Evolutionary conservation across 192 early-diverging fungal species (phyloP), one percentile per base, ranked within the genome.

Genomic region (Gryganskiella cystojenkinii): DNA sequence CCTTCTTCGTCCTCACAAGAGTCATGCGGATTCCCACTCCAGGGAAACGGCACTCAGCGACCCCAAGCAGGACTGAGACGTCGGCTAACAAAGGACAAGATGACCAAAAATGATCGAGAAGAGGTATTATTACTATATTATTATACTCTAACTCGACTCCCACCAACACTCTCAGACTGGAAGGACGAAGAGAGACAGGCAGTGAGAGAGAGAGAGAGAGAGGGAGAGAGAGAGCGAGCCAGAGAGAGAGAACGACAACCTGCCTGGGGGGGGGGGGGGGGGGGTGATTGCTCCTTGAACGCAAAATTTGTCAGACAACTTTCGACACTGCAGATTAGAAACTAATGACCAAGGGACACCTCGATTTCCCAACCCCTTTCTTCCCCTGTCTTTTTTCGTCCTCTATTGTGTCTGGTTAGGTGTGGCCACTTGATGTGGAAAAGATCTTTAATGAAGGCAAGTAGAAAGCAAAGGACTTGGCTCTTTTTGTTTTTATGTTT

Each of bases 401-500:
- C 22, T 50, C 37, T 75, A 56, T 71, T 83, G 64, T 40, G 82
- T 85, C 20, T 40, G 5, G 7, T 40, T 40, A 40, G 37, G 37
- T 40, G 37, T 89, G 88, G 88, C 86, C 88, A n/a, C 62, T 81
- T 31, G 86, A 88, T 67, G 88, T 89, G 28, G 88, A 89, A 64
- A 80, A 81, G 13, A 82, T 86, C n/a, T 89, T 89, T 58, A 76
- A 87, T 53, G 82, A 87, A 84, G 85, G 85, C 85, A 82, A 59
- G 20, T n/a, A n/a, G n/a, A n/a, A n/a, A n/a, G 31, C n/a, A 22
- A 31, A 20, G 25, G 10, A 8, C 9, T 20, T 28, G 6, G 44
- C 17, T 40, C 8, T 42, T 45, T 65, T 20, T 33, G 24, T 52
- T n/a, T 37, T 20, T 52, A n/a, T 47, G 53, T 34, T 31, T 51